Percentiles rank a stretch among this genome's conserved stretches.
Evolutionary conservation across 2,329 filamentous ascomycete genomes (phyloP).

Genomic region (Aspergillus japonicus): DNA sequence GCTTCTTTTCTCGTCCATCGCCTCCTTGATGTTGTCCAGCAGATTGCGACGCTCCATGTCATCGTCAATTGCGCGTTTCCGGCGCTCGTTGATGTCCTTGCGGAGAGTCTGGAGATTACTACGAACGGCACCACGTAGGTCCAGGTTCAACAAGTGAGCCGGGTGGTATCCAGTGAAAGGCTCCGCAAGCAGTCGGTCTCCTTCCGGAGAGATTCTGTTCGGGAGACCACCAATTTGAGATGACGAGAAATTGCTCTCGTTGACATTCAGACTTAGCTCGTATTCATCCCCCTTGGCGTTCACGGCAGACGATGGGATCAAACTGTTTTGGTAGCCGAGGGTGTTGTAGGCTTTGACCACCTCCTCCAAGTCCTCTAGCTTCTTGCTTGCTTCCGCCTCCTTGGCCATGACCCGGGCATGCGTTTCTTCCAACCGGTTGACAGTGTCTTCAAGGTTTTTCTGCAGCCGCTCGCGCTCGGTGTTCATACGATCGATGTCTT

Average conservation of each 20-base stretch:
- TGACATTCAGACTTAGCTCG: conserved; percentile 80
- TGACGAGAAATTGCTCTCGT: conserved; percentile 73
- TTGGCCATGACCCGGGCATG: conserved; percentile 81
- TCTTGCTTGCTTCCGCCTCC: conserved; percentile 80
- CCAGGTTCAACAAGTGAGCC: conserved; percentile 81
- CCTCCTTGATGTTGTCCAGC: conserved; percentile 91
- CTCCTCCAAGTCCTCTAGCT: conserved; percentile 88
- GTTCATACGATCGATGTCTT: conserved; percentile 99
- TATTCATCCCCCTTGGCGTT: conserved; percentile 85
- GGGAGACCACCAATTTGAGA: conserved; percentile 56
- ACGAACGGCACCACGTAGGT: conserved; percentile 80
- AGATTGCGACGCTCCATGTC: conserved; percentile 95
- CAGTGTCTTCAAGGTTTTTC: conserved; percentile 76
- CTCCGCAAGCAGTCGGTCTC: conserved; percentile 79
- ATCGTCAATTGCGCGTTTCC: conserved; percentile 76
- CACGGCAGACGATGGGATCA: conserved; percentile 79
- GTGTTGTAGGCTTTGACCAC: conserved; percentile 91
- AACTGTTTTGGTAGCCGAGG: conserved; percentile 84
- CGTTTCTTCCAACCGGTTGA: conserved; percentile 75
- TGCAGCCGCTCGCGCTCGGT: conserved; percentile 91
- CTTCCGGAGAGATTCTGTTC: conserved; percentile 50
- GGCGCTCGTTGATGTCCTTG: conserved; percentile 88
- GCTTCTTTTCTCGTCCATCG: conserved; percentile 89
- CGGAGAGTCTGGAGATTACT: conserved; percentile 73
- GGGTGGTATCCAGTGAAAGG: conserved; percentile 84